A percentile compares a stretch with the other conserved stretches of the same genome.
phyloP scores from a whole-genome alignment of 306 rosid species.

The Prinsepia uniflora region DNA sequence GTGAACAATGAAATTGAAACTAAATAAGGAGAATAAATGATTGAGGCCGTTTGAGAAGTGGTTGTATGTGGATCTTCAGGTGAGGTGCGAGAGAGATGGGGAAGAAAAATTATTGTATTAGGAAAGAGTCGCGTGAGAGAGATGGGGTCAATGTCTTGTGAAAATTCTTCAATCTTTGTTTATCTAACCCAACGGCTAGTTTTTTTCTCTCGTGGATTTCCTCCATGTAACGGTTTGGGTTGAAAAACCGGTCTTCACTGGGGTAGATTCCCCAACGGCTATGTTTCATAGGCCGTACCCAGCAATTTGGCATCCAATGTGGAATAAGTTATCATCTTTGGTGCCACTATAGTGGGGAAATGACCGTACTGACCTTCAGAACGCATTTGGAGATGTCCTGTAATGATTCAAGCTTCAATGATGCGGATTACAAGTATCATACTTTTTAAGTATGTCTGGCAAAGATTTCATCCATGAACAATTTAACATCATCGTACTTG shows the following conservation, averaged over 20 bases:
- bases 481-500: background rate
- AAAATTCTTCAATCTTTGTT: slow-evolving; percentile 19
- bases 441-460: background rate
- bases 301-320: slow-evolving; percentile 1
- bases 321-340: background rate
- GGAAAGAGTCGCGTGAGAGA: slow-evolving; percentile 18
- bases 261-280: slow-evolving; percentile 57
- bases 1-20: slow-evolving; percentile 18
- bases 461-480: background rate
- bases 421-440: background rate
- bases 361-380: background rate
- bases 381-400: background rate
- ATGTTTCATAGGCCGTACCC: slow-evolving; percentile 25
- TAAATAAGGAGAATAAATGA: slow-evolving; percentile 14
- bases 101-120: slow-evolving; percentile 3
- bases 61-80: slow-evolving; percentile 29
- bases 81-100: background rate
- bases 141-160: slow-evolving; percentile 23
- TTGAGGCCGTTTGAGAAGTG: slow-evolving; percentile 8
- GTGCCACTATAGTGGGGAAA: background rate
- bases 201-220: slow-evolving; percentile 25
- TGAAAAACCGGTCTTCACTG: slow-evolving; percentile 26
- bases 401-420: background rate
- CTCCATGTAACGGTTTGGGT: slow-evolving; percentile 49
- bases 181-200: slow-evolving; percentile 66